Percentiles rank a stretch among this genome's conserved stretches.
These are phyloP conservation scores for Mucor sp. DNA, from an alignment of 371 early-diverging fungal genomes.

Conservation along the genomic window DNA sequence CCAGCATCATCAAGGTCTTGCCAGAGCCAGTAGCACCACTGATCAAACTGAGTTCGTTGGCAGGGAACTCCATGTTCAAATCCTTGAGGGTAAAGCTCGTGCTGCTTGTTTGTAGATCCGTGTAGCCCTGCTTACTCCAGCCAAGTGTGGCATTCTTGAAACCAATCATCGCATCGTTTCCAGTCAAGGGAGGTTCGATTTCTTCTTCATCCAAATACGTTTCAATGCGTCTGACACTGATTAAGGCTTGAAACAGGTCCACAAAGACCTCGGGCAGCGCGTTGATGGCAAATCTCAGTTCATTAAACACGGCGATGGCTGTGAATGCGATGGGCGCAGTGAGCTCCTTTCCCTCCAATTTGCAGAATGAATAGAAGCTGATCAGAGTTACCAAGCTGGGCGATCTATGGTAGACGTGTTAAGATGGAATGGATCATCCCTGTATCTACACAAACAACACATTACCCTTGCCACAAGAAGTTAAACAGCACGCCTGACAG, in stretches of 20 bases:
- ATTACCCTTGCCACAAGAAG: slow-evolving; percentile 37
- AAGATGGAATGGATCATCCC: no score
- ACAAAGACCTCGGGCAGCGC: slow-evolving; percentile 54
- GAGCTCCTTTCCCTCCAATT: slow-evolving; percentile 52
- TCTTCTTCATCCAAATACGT: slow-evolving; percentile 73
- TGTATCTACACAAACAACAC: slow-evolving; percentile 12
- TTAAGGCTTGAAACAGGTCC: slow-evolving; percentile 23
- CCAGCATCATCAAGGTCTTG: slow-evolving; percentile 64
- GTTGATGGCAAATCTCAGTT: slow-evolving; percentile 56
- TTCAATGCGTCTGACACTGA: slow-evolving; percentile 62
- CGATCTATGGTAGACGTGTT: slow-evolving; percentile 11
- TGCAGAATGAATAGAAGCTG: slow-evolving; percentile 59
- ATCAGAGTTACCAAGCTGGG: slow-evolving; percentile 56
- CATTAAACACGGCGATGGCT: slow-evolving; percentile 54
- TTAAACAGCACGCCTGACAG: slow-evolving; percentile 28
- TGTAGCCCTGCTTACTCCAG: slow-evolving; percentile 42
- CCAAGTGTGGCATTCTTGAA: slow-evolving; percentile 53
- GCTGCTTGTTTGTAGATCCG: slow-evolving; percentile 28
- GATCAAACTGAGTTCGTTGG: slow-evolving; percentile 53
- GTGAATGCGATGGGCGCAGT: slow-evolving; percentile 66
- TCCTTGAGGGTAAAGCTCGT: slow-evolving; percentile 44
- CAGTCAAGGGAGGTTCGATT: slow-evolving; percentile 31
- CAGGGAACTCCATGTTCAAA: slow-evolving; percentile 54
- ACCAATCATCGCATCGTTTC: slow-evolving; percentile 29
- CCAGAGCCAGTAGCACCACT: slow-evolving; percentile 70